Conservation (phyloP, 2,329 filamentous ascomycete genomes). For the Aspergillus uvarum region DNA sequence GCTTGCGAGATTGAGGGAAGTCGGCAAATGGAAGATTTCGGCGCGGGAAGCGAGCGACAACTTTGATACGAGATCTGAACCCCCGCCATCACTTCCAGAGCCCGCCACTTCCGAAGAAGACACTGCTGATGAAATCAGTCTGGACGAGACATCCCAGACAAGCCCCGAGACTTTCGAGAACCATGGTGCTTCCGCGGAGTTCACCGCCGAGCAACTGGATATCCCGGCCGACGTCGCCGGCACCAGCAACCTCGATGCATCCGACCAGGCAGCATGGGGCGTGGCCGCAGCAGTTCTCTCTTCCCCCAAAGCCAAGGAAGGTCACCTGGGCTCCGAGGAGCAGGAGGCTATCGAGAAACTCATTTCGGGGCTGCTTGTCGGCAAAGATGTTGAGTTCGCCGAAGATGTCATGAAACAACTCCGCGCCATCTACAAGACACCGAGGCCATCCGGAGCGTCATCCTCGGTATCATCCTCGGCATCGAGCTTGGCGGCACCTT, state of each 20-base stretch:
- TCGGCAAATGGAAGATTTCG: constrained; percentile 78
- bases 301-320: constrained; percentile 29
- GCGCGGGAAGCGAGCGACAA: constrained; percentile 73
- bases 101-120: constrained; percentile 15
- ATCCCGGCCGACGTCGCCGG: background rate
- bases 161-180: background rate
- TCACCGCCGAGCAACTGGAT: background rate
- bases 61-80: constrained; percentile 64
- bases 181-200: background rate
- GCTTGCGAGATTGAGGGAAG: constrained; percentile 75
- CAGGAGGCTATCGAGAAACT: constrained; percentile 67
- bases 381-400: constrained; percentile 77
- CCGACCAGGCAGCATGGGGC: constrained; percentile 45
- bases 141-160: background rate
- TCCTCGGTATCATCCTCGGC: constrained; percentile 53
- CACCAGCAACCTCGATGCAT: background rate
- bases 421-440: constrained; percentile 69
- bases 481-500: constrained; percentile 23
- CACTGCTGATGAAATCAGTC: constrained; percentile 12
- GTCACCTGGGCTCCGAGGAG: background rate
- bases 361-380: constrained; percentile 72
- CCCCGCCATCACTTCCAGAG: constrained; percentile 35
- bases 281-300: constrained; percentile 54
- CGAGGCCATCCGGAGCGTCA: constrained; percentile 36
- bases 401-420: constrained; percentile 75